phyloP scores from a whole-genome alignment of 2,329 filamentous ascomycete genomes.

The Mariannaea elegans region DNA sequence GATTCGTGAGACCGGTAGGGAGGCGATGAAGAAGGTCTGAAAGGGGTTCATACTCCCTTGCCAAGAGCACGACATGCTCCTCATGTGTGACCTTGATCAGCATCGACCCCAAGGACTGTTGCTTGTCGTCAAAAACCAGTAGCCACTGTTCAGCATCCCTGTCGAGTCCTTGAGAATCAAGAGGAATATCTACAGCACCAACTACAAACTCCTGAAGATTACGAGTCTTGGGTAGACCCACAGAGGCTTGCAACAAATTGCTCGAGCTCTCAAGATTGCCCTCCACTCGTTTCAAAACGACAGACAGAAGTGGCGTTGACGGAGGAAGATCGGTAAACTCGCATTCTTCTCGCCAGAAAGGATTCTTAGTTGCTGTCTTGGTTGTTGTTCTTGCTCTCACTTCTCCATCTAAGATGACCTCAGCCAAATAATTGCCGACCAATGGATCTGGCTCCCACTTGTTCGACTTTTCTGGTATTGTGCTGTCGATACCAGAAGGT shows the following conservation, averaged over 20 bases:
- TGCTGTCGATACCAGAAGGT: conserved; percentile 32
- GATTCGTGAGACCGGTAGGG: conserved; percentile 81
- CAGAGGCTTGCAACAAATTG: conserved; percentile 40
- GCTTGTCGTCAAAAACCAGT: conserved; percentile 78
- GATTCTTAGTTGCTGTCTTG: conserved; percentile 75
- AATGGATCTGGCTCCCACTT: conserved; percentile 52
- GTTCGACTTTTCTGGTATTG: conserved; percentile 31
- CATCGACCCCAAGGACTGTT: conserved; percentile 83
- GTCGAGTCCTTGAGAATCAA: conserved; percentile 80
- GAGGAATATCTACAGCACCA: conserved; percentile 81
- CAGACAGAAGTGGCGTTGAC: conserved; percentile 72
- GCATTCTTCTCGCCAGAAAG: conserved; percentile 85
- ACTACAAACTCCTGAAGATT: conserved; percentile 62
- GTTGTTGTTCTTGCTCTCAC: conserved; percentile 78
- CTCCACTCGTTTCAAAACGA: conserved; percentile 75
- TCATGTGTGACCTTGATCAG: conserved; percentile 85
- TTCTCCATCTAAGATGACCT: conserved; percentile 82
- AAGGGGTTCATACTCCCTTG: conserved; percentile 83
- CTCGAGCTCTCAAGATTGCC: conserved; percentile 56
- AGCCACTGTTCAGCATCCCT: conserved; percentile 90
- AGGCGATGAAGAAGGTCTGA: conserved; percentile 88
- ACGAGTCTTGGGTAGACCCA: conserved; percentile 47
- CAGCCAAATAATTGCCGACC: conserved; percentile 78
- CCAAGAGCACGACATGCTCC: conserved; percentile 88
- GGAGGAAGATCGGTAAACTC: conserved; percentile 79